Evolutionary conservation across 805 yeast species (phyloP), one percentile per base, ranked within the genome.

Genomic region (Myxozyma mucilagina): DNA sequence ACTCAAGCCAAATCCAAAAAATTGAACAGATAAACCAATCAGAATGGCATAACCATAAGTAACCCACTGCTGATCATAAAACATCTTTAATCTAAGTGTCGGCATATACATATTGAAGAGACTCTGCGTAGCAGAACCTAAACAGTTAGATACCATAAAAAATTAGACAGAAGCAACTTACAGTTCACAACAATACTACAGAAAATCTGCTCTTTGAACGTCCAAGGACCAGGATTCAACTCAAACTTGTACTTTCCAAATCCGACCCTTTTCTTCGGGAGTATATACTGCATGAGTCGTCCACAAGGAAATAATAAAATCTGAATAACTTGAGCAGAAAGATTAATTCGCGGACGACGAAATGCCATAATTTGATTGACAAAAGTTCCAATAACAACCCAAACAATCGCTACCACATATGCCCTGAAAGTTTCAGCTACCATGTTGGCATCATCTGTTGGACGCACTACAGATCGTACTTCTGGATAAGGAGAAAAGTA

Each of bases 201-300:
- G 61, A 85, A 76, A 86, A 84, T 83, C 70, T 85, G 89, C 68
- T 85, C 89, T 68, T 85, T 85, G 63, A 71, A 75, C 42, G 78
- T 74, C 85, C 87, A 85, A n/a, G 86, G 86, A 11, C 87, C 87
- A 3, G 87, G 87, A 68, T 84, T 85, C 60, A 84, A 69, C 65
- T 70, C 75, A 71, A 72, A 67, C 65, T 78, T 74, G 14, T 67
- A 73, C 48, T 83, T 80, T 9, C 63, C 36, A 43, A 38, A 45
- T 67, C 35, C 31, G 6, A 63, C 24, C 44, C 24, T 20, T 59
- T 24, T 4, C 16, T 44, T 38, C 24, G 87, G 87, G 32, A 82
- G 57, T 47, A 75, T 61, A 39, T 67, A 69, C 47, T 77, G 79
- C 72, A 77, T 74, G 14, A 47, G 11, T 3, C 74, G 72, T 58